Conservation (phyloP, 164 flowering plant species). For the Dillenia suffruticosa region DNA sequence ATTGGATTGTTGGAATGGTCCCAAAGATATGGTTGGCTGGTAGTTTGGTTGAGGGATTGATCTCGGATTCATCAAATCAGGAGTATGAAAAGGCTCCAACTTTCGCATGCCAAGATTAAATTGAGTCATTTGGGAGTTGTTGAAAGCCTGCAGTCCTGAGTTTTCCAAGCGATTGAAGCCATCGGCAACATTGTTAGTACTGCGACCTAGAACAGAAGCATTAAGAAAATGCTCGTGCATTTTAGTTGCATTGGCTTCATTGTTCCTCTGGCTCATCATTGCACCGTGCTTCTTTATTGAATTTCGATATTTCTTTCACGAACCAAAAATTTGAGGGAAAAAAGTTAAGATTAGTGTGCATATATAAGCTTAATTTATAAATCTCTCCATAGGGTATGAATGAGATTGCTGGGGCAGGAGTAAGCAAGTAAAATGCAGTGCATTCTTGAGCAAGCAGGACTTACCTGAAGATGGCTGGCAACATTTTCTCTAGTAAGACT, state of each 20-base stretch:
- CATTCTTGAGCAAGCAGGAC: background rate
- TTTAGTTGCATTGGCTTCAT: background rate
- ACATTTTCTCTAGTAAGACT: conserved; percentile 28
- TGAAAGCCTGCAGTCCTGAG: conserved; percentile 3
- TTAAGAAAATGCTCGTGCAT: conserved; percentile 1
- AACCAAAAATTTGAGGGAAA: background rate
- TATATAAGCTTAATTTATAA: background rate
- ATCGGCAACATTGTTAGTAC: conserved; percentile 1
- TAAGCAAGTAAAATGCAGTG: background rate
- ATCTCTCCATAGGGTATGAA: background rate
- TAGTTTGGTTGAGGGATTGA: background rate
- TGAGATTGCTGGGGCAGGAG: too few relatives aligned
- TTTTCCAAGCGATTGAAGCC: background rate
- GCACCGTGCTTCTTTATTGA: conserved; percentile 11
- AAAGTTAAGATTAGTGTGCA: background rate
- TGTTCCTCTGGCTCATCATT: conserved; percentile 3
- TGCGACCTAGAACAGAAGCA: background rate
- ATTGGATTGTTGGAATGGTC: background rate
- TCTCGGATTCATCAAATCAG: background rate
- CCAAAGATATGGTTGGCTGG: background rate
- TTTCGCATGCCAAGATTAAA: background rate
- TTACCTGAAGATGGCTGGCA: conserved; percentile 46
- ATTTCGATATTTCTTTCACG: conserved; percentile 22
- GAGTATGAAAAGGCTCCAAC: background rate
- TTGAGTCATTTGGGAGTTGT: conserved; percentile 2